Evolutionary conservation across 2,329 filamentous ascomycete genomes (phyloP).

Genomic region (Curvularia spicifera): DNA sequence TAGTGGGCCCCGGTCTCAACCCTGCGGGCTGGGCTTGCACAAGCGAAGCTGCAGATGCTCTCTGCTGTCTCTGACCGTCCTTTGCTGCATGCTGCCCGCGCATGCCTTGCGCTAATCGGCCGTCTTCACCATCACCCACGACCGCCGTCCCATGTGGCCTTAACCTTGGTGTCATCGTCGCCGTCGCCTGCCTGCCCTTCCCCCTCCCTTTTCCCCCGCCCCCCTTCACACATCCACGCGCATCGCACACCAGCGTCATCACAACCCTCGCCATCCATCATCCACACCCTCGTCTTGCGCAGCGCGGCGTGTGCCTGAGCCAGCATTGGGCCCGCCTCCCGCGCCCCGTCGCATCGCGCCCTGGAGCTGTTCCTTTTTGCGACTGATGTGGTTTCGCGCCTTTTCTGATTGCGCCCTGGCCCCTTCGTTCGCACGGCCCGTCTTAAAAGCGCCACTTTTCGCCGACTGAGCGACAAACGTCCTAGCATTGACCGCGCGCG

Average conservation of each 20-base stretch:
- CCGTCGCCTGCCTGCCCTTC: neutral
- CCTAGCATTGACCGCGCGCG: slow-evolving; percentile 40
- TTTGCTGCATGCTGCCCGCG: slow-evolving; percentile 26
- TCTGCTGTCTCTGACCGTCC: slow-evolving; percentile 6
- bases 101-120: slow-evolving; percentile 25
- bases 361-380: slow-evolving; percentile 20
- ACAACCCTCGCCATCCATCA: neutral
- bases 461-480: slow-evolving; percentile 42
- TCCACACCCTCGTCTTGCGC: neutral
- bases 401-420: slow-evolving; percentile 31
- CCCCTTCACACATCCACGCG: neutral
- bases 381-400: slow-evolving; percentile 26
- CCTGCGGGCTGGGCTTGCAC: slow-evolving; percentile 37
- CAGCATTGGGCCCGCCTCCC: slow-evolving; percentile 13
- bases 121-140: slow-evolving; percentile 16
- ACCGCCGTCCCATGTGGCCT: slow-evolving; percentile 1
- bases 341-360: slow-evolving; percentile 17
- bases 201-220: slow-evolving; percentile 4
- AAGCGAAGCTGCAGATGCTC: slow-evolving; percentile 33
- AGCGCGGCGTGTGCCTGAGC: slow-evolving; percentile 13
- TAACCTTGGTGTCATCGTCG: neutral
- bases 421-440: slow-evolving; percentile 40
- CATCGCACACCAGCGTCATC: neutral
- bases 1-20: slow-evolving; percentile 24
- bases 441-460: slow-evolving; percentile 37